Base-by-base conservation (phyloP, 2,329 filamentous ascomycete genomes). In the Stromatinia cepivora region DNA sequence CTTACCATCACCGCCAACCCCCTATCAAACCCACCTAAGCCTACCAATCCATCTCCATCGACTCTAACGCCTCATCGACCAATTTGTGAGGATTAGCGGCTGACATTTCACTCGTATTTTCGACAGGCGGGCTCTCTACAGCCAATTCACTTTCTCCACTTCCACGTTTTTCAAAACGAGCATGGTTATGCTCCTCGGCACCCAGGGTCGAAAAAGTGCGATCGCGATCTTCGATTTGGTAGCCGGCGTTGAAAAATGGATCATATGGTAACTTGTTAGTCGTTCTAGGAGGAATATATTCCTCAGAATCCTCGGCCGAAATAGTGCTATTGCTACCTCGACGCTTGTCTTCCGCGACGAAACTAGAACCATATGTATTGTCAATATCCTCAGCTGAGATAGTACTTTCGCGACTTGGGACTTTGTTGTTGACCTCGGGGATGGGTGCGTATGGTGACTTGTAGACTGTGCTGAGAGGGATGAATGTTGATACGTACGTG, bases 61-160 rank as follows among this genome's bases (percentile, higher is more conserved):
- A 54, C 3, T 57, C 54, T 2, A 39, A 39, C 11, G 20, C 20
- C 22, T 57, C 34, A 11, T 78, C 75, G 34, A 76, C 81, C 74
- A 77, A 79, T 73, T 80, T 73, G 74, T 58, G 81, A 77, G 59
- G 84, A 80, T 73, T 84, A 81, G 87, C 84, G 20, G 90, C 88
- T 72, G 92, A 83, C 87, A 94, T 88, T 73, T 88, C 89, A 2
- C 90, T 88, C 2, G 93, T 92, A 54, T 88, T 88, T 72, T 91
- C 90, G 75, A 90, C 93, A 15, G 92, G 92, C 76, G 92, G 90
- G 68, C 90, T 93, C 75, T 90, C 90, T 39, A 84, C 86, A 0
- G 93, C 80, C 54, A 90, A 87, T 72, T 90, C 86, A 52, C 91
- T 84, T 20, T 81, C 81, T 2, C 81, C 81, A 11, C 80, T 0